Evolutionary conservation across 495 filamentous ascomycete genomes (phyloP), one percentile per base, ranked within the genome.

Genomic region (Xylaria castorea): DNA sequence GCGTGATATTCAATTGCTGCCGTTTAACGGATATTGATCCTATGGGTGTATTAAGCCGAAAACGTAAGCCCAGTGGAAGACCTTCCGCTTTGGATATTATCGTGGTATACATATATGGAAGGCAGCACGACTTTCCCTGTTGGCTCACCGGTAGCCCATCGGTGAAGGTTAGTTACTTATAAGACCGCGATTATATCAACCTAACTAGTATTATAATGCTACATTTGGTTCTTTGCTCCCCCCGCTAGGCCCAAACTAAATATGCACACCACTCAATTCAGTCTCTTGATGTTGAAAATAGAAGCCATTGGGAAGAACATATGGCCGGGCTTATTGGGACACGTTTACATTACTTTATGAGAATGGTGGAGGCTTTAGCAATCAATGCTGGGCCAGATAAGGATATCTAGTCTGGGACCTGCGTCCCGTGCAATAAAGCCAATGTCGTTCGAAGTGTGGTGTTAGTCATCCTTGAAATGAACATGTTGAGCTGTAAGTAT

Each of bases 11-110:
- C 38, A 38, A 61, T 38, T 38, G 7, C 8, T 22, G 20, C 58
- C 7, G 1, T 38, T 61, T 18, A 61, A 40, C 11, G 11, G 6
- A 61, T 61, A n/a, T 38, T 61, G 18, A 38, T 61, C 11, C 6
- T 8, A 22, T 22, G 18, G 18, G 16, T 38, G 32, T 22, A 61
- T 38, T 36, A 40, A n/a, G 58, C 34, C 58, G 58, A 18, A 40
- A 22, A 22, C 9, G 20, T 61, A 22, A 40, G 58, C 58, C 34
- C 58, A 61, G 32, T 38, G 20, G 11, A 22, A 61, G 58, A 61
- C 58, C 58, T 61, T 61, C 58, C 58, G 58, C 18, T 61, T 61
- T 38, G 18, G 58, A 57, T 61, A 38, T 61, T 61, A 8, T 61
- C 32, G 20, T 20, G 20, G 32, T 61, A 20, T 20, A 61, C 58